Evolutionary conservation across 352 stramenopile genomes (phyloP).

Genomic region (Pythium aphanidermatum): DNA sequence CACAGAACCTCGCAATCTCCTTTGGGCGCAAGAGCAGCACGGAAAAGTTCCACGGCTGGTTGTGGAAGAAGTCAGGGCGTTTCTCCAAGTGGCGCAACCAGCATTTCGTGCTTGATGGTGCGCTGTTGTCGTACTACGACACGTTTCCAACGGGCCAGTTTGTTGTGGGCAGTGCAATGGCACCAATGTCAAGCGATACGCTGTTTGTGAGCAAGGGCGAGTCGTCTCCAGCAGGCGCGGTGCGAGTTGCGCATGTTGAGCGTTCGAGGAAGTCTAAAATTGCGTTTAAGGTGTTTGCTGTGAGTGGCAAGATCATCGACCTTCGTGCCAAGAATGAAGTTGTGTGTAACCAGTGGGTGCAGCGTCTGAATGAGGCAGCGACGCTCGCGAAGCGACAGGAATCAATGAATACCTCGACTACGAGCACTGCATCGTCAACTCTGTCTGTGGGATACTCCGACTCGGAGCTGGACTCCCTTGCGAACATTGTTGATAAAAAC

Average conservation of each 20-base stretch:
- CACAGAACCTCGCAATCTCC: conserved; percentile 64
- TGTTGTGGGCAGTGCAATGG: conserved; percentile 47
- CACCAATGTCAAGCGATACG: conserved; percentile 51
- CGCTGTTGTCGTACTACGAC: conserved; percentile 76
- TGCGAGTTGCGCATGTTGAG: conserved; percentile 76
- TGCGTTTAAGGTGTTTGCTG: conserved; percentile 77
- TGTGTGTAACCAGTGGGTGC: conserved; percentile 66
- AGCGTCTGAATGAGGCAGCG: conserved; percentile 63
- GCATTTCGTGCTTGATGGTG: conserved; percentile 78
- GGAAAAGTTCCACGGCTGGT: conserved; percentile 80
- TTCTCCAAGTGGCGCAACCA: conserved; percentile 83
- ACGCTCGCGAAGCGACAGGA: conserved; percentile 69
- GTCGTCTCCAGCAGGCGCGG: conserved; percentile 53
- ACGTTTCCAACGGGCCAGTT: conserved; percentile 80
- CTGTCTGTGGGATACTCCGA: conserved; percentile 61
- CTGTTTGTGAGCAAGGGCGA: conserved; percentile 71
- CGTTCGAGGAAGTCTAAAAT: conserved; percentile 68
- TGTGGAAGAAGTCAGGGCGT: conserved; percentile 76
- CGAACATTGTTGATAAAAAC: conserved; percentile 76
- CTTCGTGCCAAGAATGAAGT: conserved; percentile 73
- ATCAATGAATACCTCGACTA: conserved; percentile 65
- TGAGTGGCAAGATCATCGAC: conserved; percentile 82
- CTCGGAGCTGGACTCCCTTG: conserved; percentile 59
- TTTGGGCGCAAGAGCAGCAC: conserved; percentile 49
- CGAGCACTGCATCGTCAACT: conserved; percentile 61